phyloP scores from a whole-genome alignment of 495 filamentous ascomycete species.

The Mycothermus thermophilus region DNA sequence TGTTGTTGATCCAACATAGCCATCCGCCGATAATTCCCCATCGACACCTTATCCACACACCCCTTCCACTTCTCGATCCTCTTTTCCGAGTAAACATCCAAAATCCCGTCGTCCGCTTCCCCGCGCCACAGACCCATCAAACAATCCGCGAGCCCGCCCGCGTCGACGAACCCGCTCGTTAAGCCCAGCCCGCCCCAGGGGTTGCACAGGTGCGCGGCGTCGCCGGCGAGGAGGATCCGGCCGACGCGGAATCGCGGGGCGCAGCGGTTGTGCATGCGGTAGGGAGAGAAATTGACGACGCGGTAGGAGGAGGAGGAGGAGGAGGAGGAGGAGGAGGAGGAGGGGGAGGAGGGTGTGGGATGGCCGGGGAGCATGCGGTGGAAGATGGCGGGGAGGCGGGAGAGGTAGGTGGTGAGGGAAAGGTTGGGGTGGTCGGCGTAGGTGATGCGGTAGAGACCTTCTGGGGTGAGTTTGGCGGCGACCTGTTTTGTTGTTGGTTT shows the following conservation, averaged over 20 bases:
- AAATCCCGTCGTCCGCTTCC: conserved; percentile 32
- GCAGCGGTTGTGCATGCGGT: conserved; percentile 42
- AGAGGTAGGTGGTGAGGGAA: conserved; percentile 30
- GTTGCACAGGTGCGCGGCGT: conserved; percentile 43
- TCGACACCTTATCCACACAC: conserved; percentile 35
- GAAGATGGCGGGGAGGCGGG: conserved; percentile 34
- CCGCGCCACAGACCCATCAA: conserved; percentile 34
- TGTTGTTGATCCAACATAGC: conserved; percentile 22
- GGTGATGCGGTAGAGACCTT: conserved; percentile 43
- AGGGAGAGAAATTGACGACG: conserved; percentile 35
- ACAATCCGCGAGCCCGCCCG: conserved; percentile 36
- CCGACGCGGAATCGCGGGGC: conserved; percentile 36
- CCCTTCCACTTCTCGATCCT: conserved; percentile 32
- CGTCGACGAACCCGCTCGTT: conserved; percentile 40
- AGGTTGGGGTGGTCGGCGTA: conserved; percentile 38
- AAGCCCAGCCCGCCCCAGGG: conserved; percentile 41
- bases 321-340: too few species aligned
- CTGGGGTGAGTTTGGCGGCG: conserved; percentile 38
- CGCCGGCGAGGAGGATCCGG: conserved; percentile 38
- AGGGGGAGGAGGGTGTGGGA: too few species aligned
- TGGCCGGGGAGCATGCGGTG: conserved; percentile 38
- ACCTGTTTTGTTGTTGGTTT: conserved; percentile 26
- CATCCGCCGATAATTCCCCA: conserved; percentile 28
- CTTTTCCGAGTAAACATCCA: conserved; percentile 37
- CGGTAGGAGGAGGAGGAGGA: conserved; percentile 35